A percentile compares a stretch with the other conserved stretches of the same genome.
phyloP scores from a whole-genome alignment of 2,329 filamentous ascomycete species.

The Plectosphaerella cucumerina region DNA sequence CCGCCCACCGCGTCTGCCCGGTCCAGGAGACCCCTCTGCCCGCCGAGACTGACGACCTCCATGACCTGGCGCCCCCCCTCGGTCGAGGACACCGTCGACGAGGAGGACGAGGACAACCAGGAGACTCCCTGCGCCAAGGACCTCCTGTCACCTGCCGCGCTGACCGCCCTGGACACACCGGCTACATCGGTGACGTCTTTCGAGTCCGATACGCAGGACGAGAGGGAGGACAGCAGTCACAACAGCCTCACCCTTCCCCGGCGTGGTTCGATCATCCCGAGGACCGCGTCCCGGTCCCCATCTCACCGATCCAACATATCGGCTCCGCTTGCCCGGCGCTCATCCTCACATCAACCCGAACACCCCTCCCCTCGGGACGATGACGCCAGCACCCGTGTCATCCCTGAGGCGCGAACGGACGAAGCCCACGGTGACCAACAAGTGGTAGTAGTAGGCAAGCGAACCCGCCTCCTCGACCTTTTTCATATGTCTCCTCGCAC shows the following conservation, averaged over 20 bases:
- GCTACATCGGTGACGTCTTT: background rate
- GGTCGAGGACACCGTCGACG: background rate
- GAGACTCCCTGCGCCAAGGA: background rate
- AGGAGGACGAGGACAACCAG: background rate
- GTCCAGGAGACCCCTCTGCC: background rate
- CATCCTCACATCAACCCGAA: constrained; percentile 2
- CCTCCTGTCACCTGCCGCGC: background rate
- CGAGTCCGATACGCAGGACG: background rate
- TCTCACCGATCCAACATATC: background rate
- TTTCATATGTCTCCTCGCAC: background rate
- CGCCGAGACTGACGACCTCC: background rate
- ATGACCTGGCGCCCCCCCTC: background rate
- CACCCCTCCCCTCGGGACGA: no score
- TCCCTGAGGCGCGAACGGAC: no score
- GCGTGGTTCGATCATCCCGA: no score
- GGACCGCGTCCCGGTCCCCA: background rate
- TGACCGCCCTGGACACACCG: background rate
- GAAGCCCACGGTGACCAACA: background rate
- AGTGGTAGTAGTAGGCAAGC: background rate
- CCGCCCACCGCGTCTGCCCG: background rate
- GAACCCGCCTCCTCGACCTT: background rate
- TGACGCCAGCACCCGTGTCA: no score
- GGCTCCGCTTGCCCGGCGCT: background rate
- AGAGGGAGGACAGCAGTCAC: background rate
- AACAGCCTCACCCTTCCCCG: background rate